Conservation (phyloP, 805 yeast species). For the Blastobotrys attinorum region DNA sequence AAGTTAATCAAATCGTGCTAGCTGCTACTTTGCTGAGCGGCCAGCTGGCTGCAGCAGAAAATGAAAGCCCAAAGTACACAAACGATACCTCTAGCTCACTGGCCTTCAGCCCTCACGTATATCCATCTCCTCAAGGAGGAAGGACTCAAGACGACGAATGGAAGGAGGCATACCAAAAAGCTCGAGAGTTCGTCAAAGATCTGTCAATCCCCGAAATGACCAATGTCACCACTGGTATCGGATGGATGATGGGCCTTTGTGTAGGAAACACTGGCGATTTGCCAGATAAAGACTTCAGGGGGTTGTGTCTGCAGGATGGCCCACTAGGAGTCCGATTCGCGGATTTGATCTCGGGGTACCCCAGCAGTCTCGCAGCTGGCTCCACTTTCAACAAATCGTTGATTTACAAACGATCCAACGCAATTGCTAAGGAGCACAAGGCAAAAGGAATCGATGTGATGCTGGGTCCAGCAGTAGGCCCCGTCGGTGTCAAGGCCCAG, state of each 20-base stretch:
- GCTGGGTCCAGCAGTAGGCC: slow-evolving; percentile 50
- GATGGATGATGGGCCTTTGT: slow-evolving; percentile 49
- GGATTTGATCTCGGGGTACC: slow-evolving; percentile 47
- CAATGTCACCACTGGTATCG: slow-evolving; percentile 54
- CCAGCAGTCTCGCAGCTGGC: slow-evolving; percentile 51
- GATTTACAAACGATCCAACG: slow-evolving; percentile 44
- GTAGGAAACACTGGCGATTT: slow-evolving; percentile 50
- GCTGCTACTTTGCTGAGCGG: no score
- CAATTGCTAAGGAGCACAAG: slow-evolving; percentile 46
- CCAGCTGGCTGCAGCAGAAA: no score
- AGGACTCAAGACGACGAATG: slow-evolving; percentile 33
- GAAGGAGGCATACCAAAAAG: slow-evolving; percentile 49
- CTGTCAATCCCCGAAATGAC: slow-evolving; percentile 52
- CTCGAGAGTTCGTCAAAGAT: slow-evolving; percentile 46
- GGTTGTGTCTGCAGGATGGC: slow-evolving; percentile 53
- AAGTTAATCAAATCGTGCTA: no score
- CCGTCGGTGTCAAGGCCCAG: slow-evolving; percentile 52
- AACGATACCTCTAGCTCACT: neutral
- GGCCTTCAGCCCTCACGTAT: neutral
- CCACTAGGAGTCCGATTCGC: slow-evolving; percentile 49
- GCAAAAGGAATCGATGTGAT: slow-evolving; percentile 47
- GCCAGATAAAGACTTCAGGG: slow-evolving; percentile 45
- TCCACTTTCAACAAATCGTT: slow-evolving; percentile 47
- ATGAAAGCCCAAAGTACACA: no score
- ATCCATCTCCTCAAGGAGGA: slow-evolving; percentile 1